A percentile compares a stretch with the other conserved stretches of the same genome.
Evolutionary conservation across 768 basidiomycete species (phyloP).

Genomic region (Lactarius tabidus): DNA sequence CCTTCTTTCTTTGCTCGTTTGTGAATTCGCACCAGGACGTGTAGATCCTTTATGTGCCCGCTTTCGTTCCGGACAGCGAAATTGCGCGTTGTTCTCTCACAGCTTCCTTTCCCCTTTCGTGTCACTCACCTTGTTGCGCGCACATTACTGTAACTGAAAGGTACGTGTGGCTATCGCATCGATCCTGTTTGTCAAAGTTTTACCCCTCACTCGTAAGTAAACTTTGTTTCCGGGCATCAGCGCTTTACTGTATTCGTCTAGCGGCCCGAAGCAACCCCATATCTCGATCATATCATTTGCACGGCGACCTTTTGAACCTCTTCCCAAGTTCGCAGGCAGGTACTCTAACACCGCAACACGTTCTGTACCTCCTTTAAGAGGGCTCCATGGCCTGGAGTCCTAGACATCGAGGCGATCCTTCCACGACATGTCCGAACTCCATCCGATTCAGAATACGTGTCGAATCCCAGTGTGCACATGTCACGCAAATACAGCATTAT

Average conservation of each 20-base stretch:
- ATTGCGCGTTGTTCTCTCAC: background rate
- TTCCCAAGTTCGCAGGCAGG: constrained; percentile 10
- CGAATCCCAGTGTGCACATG: background rate
- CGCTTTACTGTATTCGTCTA: constrained; percentile 23
- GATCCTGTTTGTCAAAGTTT: constrained; percentile 8
- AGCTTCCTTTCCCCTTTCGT: background rate
- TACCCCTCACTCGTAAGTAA: constrained; percentile 10
- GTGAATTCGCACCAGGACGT: constrained; percentile 2
- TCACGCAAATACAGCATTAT: background rate
- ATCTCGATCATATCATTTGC: constrained; percentile 23
- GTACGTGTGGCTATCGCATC: background rate
- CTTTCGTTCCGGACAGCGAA: background rate
- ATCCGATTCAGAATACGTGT: constrained; percentile 12
- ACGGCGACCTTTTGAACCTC: constrained; percentile 18
- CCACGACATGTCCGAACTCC: constrained; percentile 1
- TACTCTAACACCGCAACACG: background rate
- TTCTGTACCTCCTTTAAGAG: constrained; percentile 5
- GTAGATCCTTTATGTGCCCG: constrained; percentile 1
- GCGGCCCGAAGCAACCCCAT: constrained; percentile 20
- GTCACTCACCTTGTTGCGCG: background rate
- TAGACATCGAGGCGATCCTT: constrained; percentile 2
- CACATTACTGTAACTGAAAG: background rate
- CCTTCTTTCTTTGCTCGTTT: background rate
- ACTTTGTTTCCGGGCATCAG: constrained; percentile 21
- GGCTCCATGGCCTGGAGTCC: constrained; percentile 4